Evolutionary conservation across 805 yeast genomes (phyloP).

Genomic region (Metschnikowia kunwiensis): DNA sequence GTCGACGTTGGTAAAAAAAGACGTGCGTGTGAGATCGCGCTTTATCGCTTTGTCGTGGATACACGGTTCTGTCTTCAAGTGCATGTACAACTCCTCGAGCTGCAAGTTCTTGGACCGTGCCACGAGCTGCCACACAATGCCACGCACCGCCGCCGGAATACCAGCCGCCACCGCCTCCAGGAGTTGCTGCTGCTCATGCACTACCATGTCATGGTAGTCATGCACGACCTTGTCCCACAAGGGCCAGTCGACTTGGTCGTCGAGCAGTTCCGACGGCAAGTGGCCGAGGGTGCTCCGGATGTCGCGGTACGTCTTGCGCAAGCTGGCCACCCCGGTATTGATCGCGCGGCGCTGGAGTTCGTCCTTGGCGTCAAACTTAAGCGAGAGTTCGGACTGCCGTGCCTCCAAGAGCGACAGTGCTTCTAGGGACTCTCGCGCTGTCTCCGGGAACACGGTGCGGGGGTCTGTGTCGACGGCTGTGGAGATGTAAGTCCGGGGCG

Average conservation of each 20-base stretch:
- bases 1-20: slow-evolving; percentile 62
- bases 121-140: slow-evolving; percentile 89
- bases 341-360: slow-evolving; percentile 47
- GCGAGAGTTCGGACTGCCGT: slow-evolving; percentile 54
- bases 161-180: slow-evolving; percentile 62
- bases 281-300: slow-evolving; percentile 48
- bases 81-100: slow-evolving; percentile 56
- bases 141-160: slow-evolving; percentile 80
- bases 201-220: slow-evolving; percentile 68
- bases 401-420: slow-evolving; percentile 46
- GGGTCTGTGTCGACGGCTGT: slow-evolving; percentile 4
- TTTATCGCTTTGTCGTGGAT: slow-evolving; percentile 72
- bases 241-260: slow-evolving; percentile 61
- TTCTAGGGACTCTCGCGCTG: neutral
- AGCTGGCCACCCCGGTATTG: slow-evolving; percentile 36
- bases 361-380: slow-evolving; percentile 49
- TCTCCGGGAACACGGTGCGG: slow-evolving; percentile 1
- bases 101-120: slow-evolving; percentile 70
- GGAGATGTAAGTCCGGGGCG: slow-evolving; percentile 8
- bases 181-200: slow-evolving; percentile 56
- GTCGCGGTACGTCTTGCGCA: slow-evolving; percentile 43
- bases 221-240: slow-evolving; percentile 84
- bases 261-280: slow-evolving; percentile 17
- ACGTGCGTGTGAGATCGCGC: slow-evolving; percentile 82
- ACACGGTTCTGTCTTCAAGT: slow-evolving; percentile 48